Evolutionary conservation across 805 yeast genomes (phyloP).

Genomic region (Candida verbasci): DNA sequence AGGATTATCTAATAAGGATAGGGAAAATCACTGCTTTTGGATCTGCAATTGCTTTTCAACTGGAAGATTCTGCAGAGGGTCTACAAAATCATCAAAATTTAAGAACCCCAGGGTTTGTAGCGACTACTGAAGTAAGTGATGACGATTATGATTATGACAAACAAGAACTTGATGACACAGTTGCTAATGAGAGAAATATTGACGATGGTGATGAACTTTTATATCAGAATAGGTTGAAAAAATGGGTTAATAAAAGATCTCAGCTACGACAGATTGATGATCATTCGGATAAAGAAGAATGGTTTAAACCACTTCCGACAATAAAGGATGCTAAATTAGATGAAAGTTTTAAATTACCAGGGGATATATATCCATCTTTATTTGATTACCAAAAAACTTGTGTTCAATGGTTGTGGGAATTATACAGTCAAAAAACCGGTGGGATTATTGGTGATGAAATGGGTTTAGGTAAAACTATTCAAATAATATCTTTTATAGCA

Average conservation of each 20-base stretch:
- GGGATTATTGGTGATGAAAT: constrained; percentile 97
- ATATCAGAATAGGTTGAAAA: constrained; percentile 55
- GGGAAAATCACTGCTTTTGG: constrained; percentile 96
- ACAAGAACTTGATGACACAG: constrained; percentile 8
- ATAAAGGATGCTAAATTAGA: constrained; percentile 72
- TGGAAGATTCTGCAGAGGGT: constrained; percentile 17
- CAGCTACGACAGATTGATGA: constrained; percentile 26
- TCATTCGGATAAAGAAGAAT: constrained; percentile 43
- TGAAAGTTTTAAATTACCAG: constrained; percentile 72
- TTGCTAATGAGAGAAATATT: constrained; percentile 26
- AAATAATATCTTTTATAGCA: constrained; percentile 85
- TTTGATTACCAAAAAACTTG: constrained; percentile 95
- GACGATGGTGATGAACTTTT: constrained; percentile 81
- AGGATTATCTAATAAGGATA: constrained; percentile 77
- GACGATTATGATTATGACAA: constrained; percentile 14
- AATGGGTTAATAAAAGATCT: constrained; percentile 58
- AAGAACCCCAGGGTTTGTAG: constrained; percentile 46
- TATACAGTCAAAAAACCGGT: constrained; percentile 84
- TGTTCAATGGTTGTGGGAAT: constrained; percentile 96
- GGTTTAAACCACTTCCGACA: constrained; percentile 73
- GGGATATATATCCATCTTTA: constrained; percentile 80
- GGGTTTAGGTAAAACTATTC: constrained; percentile 97
- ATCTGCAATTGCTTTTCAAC: constrained; percentile 52
- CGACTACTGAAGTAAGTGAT: constrained; percentile 13
- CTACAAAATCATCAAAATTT: constrained; percentile 41